Conservation (phyloP, 768 basidiomycete species). For the Russula earlei region DNA sequence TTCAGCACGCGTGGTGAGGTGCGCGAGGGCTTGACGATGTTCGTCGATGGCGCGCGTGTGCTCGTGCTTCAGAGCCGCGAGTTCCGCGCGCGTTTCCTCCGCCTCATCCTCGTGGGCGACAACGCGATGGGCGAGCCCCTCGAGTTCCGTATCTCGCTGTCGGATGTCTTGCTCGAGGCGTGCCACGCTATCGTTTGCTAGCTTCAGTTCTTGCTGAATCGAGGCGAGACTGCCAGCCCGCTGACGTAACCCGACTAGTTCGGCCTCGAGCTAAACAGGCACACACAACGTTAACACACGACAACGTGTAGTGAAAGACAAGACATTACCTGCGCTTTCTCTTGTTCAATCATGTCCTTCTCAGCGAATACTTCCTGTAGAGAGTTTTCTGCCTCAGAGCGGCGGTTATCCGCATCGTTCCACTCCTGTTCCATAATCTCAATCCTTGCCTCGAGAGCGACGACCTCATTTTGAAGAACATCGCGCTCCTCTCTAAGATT, state of each 20-base stretch:
- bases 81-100: conserved; percentile 46
- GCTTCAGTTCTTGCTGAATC: conserved; percentile 48
- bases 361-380: conserved; percentile 42
- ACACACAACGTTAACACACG: background rate
- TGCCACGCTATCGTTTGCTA: conserved; percentile 40
- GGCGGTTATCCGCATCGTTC: conserved; percentile 47
- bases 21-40: conserved; percentile 37
- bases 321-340: conserved; percentile 13
- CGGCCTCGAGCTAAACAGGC: conserved; percentile 38
- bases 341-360: conserved; percentile 43
- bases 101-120: conserved; percentile 41
- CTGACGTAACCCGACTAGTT: conserved; percentile 45
- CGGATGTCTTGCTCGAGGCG: conserved; percentile 50
- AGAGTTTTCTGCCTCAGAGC: conserved; percentile 45
- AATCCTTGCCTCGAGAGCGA: conserved; percentile 22
- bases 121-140: conserved; percentile 38
- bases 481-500: conserved; percentile 28
- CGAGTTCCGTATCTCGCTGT: conserved; percentile 48
- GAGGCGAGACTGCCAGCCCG: conserved; percentile 40
- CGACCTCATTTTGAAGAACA: conserved; percentile 24
- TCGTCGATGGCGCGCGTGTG: conserved; percentile 41
- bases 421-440: conserved; percentile 44
- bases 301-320: background rate
- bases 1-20: conserved; percentile 38
- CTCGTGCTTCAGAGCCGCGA: conserved; percentile 46